Evolutionary conservation across 192 early-diverging fungal genomes (phyloP), one percentile per base, ranked within the genome.

Genomic region (Coemansia sp.): DNA sequence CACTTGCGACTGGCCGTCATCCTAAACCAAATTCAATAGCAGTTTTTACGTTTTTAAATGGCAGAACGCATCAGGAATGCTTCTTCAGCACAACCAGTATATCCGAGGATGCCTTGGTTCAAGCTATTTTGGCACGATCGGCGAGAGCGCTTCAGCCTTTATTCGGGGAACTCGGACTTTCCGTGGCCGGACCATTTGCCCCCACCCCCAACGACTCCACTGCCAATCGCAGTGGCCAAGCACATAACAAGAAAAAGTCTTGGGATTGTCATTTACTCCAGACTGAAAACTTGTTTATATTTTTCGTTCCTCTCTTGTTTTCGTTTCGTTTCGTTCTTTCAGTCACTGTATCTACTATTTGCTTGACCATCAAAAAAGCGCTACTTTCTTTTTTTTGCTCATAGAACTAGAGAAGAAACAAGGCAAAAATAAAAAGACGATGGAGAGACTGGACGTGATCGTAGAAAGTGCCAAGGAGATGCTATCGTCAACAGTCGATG

Each of bases 401-500:
- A 30, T 30, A n/a, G 41, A 39, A 14, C 45, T 62, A 5, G 10
- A 10, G 9, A 14, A 62, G 45, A 46, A 21, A 41, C 6, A 18
- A 7, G 43, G 21, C 21, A 20, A 7, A 26, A 12, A 45, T 45
- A 62, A 21, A 62, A 2, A 46, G 14, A 46, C 18, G 44, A 75
- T 75, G 73, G 73, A 67, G 15, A 53, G 26, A 20, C 16, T 78
- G 15, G 64, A 68, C 55, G 34, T 68, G n/a, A 60, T 64, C 4
- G 20, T 83, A 0, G 75, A 71, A 4, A 51, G 59, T 43, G 68
- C 70, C 52, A 75, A 67, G 8, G 71, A 45, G 43, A 77, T 83
- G 75, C 71, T 72, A 30, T 77, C 49, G 64, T 59, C 60, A 16
- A 83, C 75, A 10, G 75, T 83, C 33, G 71, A 74, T 48, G 18